Evolutionary conservation across 495 filamentous ascomycete species (phyloP).

Genomic region (Talaromyces nanjingensis): DNA sequence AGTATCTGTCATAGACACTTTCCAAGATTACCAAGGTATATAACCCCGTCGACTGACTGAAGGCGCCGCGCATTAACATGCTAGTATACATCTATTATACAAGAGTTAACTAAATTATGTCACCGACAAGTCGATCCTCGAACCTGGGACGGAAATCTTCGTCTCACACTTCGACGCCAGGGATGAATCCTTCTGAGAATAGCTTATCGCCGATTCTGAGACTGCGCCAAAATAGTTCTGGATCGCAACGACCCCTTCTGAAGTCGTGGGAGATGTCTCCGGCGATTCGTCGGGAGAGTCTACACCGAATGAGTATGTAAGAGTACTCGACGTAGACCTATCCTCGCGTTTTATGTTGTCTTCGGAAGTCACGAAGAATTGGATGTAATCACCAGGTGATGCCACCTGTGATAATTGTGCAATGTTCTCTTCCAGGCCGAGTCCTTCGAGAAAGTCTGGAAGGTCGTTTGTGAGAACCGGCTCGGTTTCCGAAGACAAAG

Average conservation of each 20-base stretch:
- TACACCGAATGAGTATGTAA: constrained; percentile 28
- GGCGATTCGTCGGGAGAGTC: constrained; percentile 19
- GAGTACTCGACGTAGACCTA: background rate
- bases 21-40: background rate
- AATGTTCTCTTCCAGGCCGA: constrained; percentile 26
- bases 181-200: constrained; percentile 19
- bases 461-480: background rate
- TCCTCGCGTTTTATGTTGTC: background rate
- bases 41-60: background rate
- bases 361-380: constrained; percentile 40
- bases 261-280: background rate
- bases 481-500: background rate
- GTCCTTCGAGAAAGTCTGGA: constrained; percentile 6
- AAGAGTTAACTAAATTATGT: background rate
- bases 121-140: constrained; percentile 19
- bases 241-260: constrained; percentile 18
- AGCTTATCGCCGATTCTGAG: constrained; percentile 44
- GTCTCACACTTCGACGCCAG: constrained; percentile 19
- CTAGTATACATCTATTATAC: constrained; percentile 4
- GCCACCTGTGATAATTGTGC: constrained; percentile 39
- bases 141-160: constrained; percentile 37
- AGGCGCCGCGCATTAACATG: background rate
- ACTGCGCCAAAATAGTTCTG: constrained; percentile 40
- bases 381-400: constrained; percentile 38
- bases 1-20: background rate